Conservation (phyloP, 2,329 filamentous ascomycete species). For the Cladorrhinum sp. region DNA sequence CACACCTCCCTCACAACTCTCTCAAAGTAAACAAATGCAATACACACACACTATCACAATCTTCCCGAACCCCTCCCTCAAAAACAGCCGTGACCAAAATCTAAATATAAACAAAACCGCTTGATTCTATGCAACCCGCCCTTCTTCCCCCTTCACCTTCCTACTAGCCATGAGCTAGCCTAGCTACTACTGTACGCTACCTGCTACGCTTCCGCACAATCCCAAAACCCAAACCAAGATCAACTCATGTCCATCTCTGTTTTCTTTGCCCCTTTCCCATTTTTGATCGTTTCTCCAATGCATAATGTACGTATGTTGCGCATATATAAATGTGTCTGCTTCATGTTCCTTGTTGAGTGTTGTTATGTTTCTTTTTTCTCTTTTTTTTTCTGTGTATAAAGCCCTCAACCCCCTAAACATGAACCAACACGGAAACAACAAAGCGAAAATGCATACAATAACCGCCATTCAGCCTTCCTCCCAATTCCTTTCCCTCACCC, state of each 20-base stretch:
- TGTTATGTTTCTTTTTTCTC: background rate
- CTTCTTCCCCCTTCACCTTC: too few species aligned
- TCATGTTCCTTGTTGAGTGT: background rate
- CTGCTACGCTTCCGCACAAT: too few species aligned
- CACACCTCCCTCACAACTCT: too few species aligned
- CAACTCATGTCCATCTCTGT: background rate
- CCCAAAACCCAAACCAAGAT: too few species aligned
- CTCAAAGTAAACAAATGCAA: too few species aligned
- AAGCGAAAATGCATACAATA: background rate
- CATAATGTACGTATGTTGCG: background rate
- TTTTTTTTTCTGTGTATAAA: background rate
- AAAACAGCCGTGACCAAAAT: too few species aligned
- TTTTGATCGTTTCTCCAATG: background rate
- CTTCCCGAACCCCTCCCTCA: too few species aligned
- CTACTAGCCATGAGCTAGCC: too few species aligned
- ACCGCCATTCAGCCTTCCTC: background rate
- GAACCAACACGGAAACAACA: background rate
- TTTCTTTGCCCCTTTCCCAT: background rate
- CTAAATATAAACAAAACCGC: too few species aligned
- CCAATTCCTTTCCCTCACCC: background rate
- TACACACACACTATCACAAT: too few species aligned
- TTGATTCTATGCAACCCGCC: too few species aligned
- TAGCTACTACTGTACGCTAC: too few species aligned
- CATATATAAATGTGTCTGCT: background rate
- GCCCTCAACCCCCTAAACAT: background rate